phyloP scores from a whole-genome alignment of 2,329 filamentous ascomycete genomes.

The Cercospora nicotianae region DNA sequence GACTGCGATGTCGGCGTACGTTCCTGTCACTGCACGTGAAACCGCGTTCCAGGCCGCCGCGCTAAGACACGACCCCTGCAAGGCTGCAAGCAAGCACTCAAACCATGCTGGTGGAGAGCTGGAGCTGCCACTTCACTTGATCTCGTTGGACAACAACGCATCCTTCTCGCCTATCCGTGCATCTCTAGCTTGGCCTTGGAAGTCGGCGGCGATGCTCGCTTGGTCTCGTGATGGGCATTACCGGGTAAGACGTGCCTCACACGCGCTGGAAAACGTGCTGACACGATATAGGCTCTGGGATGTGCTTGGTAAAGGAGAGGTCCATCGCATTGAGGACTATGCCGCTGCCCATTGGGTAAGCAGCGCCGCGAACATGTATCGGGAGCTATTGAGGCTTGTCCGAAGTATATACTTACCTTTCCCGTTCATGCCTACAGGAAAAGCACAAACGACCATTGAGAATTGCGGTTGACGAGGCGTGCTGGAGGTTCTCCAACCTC shows the following conservation, averaged over 20 bases:
- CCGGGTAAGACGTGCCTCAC: conserved; percentile 11
- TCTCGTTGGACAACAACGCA: not conserved
- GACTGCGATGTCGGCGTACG: too few species aligned
- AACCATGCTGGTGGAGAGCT: not conserved
- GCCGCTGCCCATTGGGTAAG: conserved; percentile 40
- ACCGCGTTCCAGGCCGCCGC: not conserved
- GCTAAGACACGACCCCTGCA: not conserved
- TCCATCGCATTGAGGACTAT: conserved; percentile 40
- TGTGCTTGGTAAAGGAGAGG: conserved; percentile 38
- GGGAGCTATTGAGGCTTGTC: not conserved
- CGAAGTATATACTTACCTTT: not conserved
- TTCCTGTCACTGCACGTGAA: not conserved
- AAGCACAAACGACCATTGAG: conserved; percentile 40
- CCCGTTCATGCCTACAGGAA: not conserved
- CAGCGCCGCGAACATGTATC: not conserved
- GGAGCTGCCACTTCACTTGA: not conserved
- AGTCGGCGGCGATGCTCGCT: not conserved
- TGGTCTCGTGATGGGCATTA: conserved; percentile 22
- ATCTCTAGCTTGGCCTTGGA: not conserved
- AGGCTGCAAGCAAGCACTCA: not conserved
- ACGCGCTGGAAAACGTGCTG: not conserved
- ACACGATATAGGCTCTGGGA: conserved; percentile 39
- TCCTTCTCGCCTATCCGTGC: not conserved
- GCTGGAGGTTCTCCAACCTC: conserved; percentile 49
- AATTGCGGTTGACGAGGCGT: conserved; percentile 48